Evolutionary conservation across 202 grass and related monocot genomes (phyloP).

Genomic region (Saccharum hybrid): DNA sequence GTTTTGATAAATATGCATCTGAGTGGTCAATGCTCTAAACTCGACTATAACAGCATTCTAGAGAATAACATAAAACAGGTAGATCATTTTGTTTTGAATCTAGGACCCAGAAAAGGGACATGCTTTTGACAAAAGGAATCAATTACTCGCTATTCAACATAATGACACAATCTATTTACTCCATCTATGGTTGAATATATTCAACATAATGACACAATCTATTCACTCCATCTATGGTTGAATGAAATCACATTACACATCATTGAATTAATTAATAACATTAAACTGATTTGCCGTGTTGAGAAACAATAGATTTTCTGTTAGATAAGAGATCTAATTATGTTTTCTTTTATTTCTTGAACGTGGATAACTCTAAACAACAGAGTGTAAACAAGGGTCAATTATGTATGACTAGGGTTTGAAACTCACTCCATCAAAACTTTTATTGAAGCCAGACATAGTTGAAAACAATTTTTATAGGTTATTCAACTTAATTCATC

Average conservation of each 20-base stretch:
- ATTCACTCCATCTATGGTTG: neutral
- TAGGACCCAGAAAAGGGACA: neutral
- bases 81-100: neutral
- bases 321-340: neutral
- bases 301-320: neutral
- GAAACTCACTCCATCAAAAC: no score
- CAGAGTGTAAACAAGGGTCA: neutral
- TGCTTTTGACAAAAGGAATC: neutral
- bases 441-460: no score
- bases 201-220: neutral
- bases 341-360: neutral
- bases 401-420: neutral
- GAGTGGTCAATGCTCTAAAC: neutral
- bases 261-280: neutral
- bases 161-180: no score
- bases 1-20: neutral
- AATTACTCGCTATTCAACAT: neutral
- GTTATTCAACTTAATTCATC: neutral
- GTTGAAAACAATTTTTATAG: neutral
- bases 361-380: neutral
- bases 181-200: no score
- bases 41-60: neutral
- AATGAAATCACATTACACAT: neutral
- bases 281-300: neutral
- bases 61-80: neutral